Evolutionary conservation across 1,139 yeast genomes (phyloP).

Genomic region (Pichia norvegensis): DNA sequence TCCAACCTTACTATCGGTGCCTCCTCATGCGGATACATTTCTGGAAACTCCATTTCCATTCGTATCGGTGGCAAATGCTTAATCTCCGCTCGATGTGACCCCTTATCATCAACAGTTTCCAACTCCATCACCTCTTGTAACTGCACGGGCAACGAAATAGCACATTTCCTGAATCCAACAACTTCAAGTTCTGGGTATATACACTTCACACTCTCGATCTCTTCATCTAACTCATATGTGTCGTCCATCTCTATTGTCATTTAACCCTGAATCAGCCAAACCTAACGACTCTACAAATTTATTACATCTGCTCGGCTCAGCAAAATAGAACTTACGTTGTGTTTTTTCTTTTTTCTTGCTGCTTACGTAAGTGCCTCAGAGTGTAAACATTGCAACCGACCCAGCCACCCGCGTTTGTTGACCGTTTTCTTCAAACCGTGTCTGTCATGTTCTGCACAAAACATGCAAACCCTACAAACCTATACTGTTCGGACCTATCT

Average conservation of each 20-base stretch:
- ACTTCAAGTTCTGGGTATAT: slow-evolving; percentile 43
- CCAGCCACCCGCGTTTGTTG: slow-evolving; percentile 1
- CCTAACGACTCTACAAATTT: too few relatives aligned
- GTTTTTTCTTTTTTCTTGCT: neutral
- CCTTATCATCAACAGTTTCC: neutral
- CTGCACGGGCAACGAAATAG: slow-evolving; percentile 28
- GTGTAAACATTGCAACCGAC: neutral
- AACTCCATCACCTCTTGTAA: slow-evolving; percentile 21
- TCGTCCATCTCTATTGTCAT: too few relatives aligned
- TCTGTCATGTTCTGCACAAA: neutral
- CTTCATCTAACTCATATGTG: too few relatives aligned
- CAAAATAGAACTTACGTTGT: too few relatives aligned
- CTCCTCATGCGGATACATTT: slow-evolving; percentile 23
- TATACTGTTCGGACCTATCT: neutral
- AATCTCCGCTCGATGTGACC: slow-evolving; percentile 17
- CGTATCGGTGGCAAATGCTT: slow-evolving; percentile 30
- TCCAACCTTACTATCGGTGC: slow-evolving; percentile 7
- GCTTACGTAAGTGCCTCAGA: neutral
- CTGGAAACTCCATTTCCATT: slow-evolving; percentile 29
- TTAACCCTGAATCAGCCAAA: too few relatives aligned
- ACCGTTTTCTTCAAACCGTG: neutral
- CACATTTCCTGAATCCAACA: slow-evolving; percentile 23
- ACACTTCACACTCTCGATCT: slow-evolving; percentile 39
- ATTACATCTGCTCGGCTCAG: too few relatives aligned
- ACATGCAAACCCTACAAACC: too few relatives aligned